Evolutionary conservation across 2,329 filamentous ascomycete genomes (phyloP), one percentile per base, ranked within the genome.

Genomic region (Chrysosporium keratinophilum): DNA sequence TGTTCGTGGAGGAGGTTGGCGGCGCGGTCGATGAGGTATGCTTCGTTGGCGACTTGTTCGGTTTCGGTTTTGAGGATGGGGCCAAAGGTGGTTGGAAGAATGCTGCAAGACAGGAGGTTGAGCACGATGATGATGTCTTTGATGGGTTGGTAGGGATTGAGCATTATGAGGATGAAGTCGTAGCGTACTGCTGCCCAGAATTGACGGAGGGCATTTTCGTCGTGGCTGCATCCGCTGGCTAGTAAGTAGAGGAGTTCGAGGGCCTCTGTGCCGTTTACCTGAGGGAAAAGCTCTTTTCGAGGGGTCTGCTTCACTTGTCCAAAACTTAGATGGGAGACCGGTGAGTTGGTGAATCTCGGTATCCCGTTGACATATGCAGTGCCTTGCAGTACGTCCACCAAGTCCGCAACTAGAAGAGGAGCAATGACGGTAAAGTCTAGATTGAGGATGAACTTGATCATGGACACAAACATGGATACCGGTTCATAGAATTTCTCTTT

Each of bases 121-220:
- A 84, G 64, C 54, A 77, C 76, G 15, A 80, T 64, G 2, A 70
- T 70, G 45, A 83, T 78, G 44, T 82, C 77, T 5, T 68, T 62
- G n/a, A 80, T 67, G 5, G 76, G 77, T 55, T 83, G 80, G 40
- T 76, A 75, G 56, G 75, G 75, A 59, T 78, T 77, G 4, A 84
- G 68, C 65, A 82, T 77, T 63, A 82, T 73, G 33, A 82, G 65
- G n/a, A 78, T 71, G 60, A 81, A 81, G 34, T 77, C 75, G 53
- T 75, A 76, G 11, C 76, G 72, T 54, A 83, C 76, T n/a, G 68
- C 64, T 33, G 69, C 68, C 81, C 81, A 84, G 60, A 84, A 78
- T 11, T 63, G 67, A 15, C 67, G 63, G 19, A 72, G 64, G 1
- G 74, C 69, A 1, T 68, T 66, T 15, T 74, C 69, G 3, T 67